These are phyloP conservation scores for Neopestalotiopsis sp. DNA, from an alignment of 2,329 filamentous ascomycete genomes.

Conservation along the genomic window DNA sequence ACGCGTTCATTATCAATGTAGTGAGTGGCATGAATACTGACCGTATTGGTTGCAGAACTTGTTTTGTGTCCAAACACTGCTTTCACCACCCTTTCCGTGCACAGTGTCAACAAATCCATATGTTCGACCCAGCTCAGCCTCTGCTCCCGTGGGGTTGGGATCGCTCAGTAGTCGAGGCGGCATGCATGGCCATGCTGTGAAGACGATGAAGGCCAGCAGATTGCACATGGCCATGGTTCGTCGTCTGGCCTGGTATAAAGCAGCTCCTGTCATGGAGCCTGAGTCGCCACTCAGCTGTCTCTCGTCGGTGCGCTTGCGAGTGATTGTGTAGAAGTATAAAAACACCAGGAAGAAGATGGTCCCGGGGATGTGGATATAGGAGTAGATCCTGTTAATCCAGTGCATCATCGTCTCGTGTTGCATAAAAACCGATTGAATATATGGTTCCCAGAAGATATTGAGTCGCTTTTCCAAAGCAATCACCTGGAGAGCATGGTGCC, in stretches of 20 bases:
- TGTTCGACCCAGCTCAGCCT: constrained; percentile 63
- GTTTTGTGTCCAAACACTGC: constrained; percentile 73
- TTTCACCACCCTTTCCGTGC: constrained; percentile 58
- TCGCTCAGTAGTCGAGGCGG: constrained; percentile 65
- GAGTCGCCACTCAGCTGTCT: constrained; percentile 18
- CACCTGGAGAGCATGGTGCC: constrained; percentile 70
- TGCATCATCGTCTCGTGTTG: constrained; percentile 61
- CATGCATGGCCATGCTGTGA: constrained; percentile 69
- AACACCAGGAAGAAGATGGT: constrained; percentile 71
- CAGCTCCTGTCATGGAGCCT: constrained; percentile 43
- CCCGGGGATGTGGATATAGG: constrained; percentile 79
- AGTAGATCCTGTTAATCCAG: constrained; percentile 76
- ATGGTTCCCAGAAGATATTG: constrained; percentile 68
- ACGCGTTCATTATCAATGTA: not conserved
- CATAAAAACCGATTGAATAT: constrained; percentile 49
- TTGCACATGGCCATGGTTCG: constrained; percentile 68
- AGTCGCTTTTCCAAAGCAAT: constrained; percentile 69
- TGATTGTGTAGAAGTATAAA: constrained; percentile 74
- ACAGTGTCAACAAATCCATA: constrained; percentile 68
- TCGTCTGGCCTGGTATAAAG: constrained; percentile 59
- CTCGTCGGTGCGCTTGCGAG: constrained; percentile 39
- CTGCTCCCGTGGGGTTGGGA: constrained; percentile 56
- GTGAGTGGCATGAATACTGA: constrained; percentile 33
- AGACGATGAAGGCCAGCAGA: constrained; percentile 63
- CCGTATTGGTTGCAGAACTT: constrained; percentile 78